A percentile compares a stretch with the other conserved stretches of the same genome.
phyloP scores from a whole-genome alignment of 1,284 basidiomycete species.

The Lentinula novae-zelandiae region DNA sequence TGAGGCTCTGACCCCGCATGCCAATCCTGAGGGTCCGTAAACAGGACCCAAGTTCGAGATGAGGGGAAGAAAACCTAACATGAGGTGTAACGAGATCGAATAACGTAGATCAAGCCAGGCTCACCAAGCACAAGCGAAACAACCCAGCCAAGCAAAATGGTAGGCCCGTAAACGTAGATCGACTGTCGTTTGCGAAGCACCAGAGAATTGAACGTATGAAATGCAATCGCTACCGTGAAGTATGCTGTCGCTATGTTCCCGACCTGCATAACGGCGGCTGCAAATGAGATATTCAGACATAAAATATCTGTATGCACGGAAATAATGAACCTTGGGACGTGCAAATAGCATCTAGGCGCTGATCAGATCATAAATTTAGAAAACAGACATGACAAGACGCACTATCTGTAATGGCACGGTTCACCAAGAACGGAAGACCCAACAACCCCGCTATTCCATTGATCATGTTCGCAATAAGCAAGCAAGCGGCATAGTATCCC shows the following conservation, averaged over 20 bases:
- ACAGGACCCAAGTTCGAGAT: conserved; percentile 29
- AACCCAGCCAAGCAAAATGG: conserved; percentile 52
- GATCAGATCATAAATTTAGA: neutral
- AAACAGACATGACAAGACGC: conserved; percentile 16
- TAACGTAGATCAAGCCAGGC: conserved; percentile 15
- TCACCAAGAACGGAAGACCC: conserved; percentile 40
- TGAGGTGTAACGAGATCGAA: neutral
- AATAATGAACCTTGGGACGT: conserved; percentile 48
- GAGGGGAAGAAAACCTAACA: conserved; percentile 39
- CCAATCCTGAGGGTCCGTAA: conserved; percentile 50
- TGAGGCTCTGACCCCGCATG: conserved; percentile 46
- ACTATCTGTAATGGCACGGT: conserved; percentile 48
- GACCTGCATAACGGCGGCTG: conserved; percentile 56
- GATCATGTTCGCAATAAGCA: conserved; percentile 56
- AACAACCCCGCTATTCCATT: conserved; percentile 51
- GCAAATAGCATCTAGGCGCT: conserved; percentile 34
- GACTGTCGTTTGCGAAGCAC: conserved; percentile 54
- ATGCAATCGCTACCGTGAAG: conserved; percentile 59
- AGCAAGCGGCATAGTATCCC: conserved; percentile 60
- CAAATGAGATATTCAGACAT: neutral
- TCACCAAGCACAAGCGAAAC: conserved; percentile 44
- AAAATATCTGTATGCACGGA: neutral
- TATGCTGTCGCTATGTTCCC: conserved; percentile 59
- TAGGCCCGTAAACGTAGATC: conserved; percentile 38
- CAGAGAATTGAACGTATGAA: conserved; percentile 68